Conservation (phyloP, 176 grass and related monocot genomes). For the Elymus sibiricus region DNA sequence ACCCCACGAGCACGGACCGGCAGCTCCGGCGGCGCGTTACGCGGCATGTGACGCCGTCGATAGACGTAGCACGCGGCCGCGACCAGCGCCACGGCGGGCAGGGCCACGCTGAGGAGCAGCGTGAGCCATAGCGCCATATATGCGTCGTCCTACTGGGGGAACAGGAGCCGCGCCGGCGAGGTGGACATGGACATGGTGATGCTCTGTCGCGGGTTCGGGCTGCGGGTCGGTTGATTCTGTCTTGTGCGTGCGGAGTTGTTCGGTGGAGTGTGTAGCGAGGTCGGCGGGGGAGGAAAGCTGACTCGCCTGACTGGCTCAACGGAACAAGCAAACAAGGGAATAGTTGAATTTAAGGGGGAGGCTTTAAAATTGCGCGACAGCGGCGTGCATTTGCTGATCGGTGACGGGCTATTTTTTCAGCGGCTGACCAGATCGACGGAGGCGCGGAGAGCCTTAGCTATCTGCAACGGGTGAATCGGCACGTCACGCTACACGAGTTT, state of each 20-base stretch:
- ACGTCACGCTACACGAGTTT: neutral
- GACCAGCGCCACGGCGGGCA: constrained; percentile 24
- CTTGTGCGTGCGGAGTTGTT: neutral
- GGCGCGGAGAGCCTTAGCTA: neutral
- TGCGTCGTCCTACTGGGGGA: neutral
- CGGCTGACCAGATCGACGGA: neutral
- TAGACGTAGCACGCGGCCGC: constrained; percentile 14
- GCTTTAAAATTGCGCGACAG: constrained; percentile 16
- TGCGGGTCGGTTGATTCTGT: constrained; percentile 10
- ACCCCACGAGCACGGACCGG: neutral
- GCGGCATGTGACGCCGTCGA: neutral
- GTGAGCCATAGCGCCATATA: constrained; percentile 44
- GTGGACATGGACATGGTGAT: neutral
- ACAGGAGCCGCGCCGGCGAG: neutral
- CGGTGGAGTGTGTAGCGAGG: constrained; percentile 25
- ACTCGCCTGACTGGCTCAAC: constrained; percentile 23
- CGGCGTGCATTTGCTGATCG: neutral
- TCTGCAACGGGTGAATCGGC: neutral
- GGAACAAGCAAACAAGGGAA: constrained; percentile 1
- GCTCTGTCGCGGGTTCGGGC: neutral
- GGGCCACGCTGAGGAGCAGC: constrained; percentile 32
- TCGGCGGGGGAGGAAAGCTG: constrained; percentile 8
- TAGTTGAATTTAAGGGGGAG: neutral
- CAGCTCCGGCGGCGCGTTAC: constrained; percentile 24
- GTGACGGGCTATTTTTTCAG: neutral